A percentile compares a stretch with the other conserved stretches of the same genome.
Conservation (phyloP, 345 rosid species). For the Diplotaxis tenuifolia region DNA sequence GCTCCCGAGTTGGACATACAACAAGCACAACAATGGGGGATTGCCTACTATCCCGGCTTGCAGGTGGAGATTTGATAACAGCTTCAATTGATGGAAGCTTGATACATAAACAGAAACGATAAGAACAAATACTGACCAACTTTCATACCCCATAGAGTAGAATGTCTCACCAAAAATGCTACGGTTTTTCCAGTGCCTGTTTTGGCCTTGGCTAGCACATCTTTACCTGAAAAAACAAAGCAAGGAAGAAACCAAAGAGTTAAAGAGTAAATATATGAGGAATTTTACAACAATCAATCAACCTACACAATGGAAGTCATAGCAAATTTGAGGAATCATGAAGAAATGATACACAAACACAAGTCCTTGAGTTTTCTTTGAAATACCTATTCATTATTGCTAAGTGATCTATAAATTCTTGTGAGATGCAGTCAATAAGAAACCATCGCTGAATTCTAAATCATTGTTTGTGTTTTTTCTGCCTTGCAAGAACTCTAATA, state of each 20-base stretch:
- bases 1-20: slow-evolving; percentile 97
- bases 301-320: neutral
- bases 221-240: slow-evolving; percentile 65
- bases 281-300: slow-evolving; percentile 1
- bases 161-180: slow-evolving; percentile 83
- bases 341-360: slow-evolving; percentile 12
- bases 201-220: slow-evolving; percentile 97
- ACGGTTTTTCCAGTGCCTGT: slow-evolving; percentile 98
- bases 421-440: neutral
- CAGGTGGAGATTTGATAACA: slow-evolving; percentile 65
- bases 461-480: neutral
- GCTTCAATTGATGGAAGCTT: slow-evolving; percentile 99
- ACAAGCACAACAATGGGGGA: slow-evolving; percentile 89
- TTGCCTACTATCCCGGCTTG: slow-evolving; percentile 65
- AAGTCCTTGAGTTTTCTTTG: neutral
- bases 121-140: slow-evolving; percentile 19
- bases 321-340: neutral
- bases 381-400: slow-evolving; percentile 1
- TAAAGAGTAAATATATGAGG: slow-evolving; percentile 1
- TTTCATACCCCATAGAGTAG: slow-evolving; percentile 17
- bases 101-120: slow-evolving; percentile 27
- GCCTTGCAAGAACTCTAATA: neutral
- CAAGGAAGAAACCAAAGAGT: slow-evolving; percentile 3
- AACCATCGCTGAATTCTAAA: neutral
- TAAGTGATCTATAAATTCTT: slow-evolving; percentile 5